A percentile compares a stretch with the other conserved stretches of the same genome.
These are phyloP conservation scores for Bathelium albidoporum DNA, from an alignment of 495 filamentous ascomycete species.

Conservation along the genomic window DNA sequence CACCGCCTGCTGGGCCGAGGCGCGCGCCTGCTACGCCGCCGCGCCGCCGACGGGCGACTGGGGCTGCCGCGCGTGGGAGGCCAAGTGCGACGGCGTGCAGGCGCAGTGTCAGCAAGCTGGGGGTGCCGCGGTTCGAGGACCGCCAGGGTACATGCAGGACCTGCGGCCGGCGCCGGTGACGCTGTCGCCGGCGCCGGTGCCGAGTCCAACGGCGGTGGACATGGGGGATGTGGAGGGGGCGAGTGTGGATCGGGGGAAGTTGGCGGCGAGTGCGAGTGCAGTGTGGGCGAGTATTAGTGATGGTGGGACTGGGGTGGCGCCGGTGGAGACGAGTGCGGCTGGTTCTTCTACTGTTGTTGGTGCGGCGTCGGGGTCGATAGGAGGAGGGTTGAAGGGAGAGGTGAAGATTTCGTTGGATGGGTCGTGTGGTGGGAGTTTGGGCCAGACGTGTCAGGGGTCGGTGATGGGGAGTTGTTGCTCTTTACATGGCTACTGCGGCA, in stretches of 20 bases:
- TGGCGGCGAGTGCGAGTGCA: background rate
- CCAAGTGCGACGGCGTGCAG: conserved; percentile 46
- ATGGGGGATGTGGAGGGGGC: background rate
- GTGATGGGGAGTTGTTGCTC: background rate
- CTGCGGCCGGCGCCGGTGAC: background rate
- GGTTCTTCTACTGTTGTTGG: background rate
- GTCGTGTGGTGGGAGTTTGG: background rate
- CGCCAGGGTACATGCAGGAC: background rate
- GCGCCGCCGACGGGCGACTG: conserved; percentile 47
- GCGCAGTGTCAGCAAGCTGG: background rate
- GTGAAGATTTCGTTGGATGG: background rate
- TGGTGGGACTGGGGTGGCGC: background rate
- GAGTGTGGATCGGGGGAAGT: background rate
- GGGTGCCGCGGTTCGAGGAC: background rate
- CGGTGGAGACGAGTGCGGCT: background rate
- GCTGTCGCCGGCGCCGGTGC: background rate
- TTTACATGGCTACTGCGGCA: background rate
- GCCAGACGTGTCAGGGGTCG: background rate
- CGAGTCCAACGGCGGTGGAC: background rate
- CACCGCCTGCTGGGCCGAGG: conserved; percentile 49
- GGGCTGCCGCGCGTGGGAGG: conserved; percentile 49
- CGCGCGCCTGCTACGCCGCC: conserved; percentile 42
- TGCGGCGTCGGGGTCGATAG: background rate
- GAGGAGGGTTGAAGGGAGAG: background rate
- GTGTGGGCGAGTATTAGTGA: conserved; percentile 1